Base-by-base conservation (phyloP, 306 rosid genomes). In the Mucuna pruriens region DNA sequence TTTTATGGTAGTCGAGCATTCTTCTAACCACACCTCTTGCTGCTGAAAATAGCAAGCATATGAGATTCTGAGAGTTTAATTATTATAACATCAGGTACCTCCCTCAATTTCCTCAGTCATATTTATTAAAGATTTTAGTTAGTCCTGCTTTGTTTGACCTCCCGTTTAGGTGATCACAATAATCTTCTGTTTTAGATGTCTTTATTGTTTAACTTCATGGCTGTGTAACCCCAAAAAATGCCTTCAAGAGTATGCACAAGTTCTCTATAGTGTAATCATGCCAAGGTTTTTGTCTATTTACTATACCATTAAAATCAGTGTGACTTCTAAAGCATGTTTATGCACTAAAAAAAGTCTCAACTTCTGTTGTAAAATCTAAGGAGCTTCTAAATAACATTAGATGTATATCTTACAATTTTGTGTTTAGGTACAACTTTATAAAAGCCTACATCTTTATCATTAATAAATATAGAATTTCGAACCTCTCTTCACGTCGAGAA, bases 1-100 rank as follows among this genome's bases (percentile, higher is more conserved):
- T 94, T 94, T 72, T 94, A 94, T 26, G 98, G 98, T 19, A 94
- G 97, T 81, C 44, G 97, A 22, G 98, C 98, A 0, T 94, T 94
- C 87, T 94, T 92, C 90, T 92, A 82, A 90, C 65, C 29, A 44
- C 74, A 44, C 74, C 62, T 39, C 13, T 52, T 66, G 77, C 77
- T 79, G 84, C 73, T 81, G 83, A 71, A 69, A 55, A 26, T 51
- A 70, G 78, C 69, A 54, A 64, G 51, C 42, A 82, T 54, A 69
- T n/a, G 71, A 64, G 75, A 36, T 19, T 45, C 69, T 60, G 78
- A 76, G 79, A 62, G 16, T 42, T 29, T 38, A n/a, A 33, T 74
- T 44, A 71, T 62, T 45, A 6, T 71, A 82, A 46, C 75, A 69
- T 76, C 26, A 34, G 54, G 58, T 81, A 69, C 46, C 55, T 81